Evolutionary conservation across 176 grass and related monocot species (phyloP).

Genomic region (Oryza australiensis): DNA sequence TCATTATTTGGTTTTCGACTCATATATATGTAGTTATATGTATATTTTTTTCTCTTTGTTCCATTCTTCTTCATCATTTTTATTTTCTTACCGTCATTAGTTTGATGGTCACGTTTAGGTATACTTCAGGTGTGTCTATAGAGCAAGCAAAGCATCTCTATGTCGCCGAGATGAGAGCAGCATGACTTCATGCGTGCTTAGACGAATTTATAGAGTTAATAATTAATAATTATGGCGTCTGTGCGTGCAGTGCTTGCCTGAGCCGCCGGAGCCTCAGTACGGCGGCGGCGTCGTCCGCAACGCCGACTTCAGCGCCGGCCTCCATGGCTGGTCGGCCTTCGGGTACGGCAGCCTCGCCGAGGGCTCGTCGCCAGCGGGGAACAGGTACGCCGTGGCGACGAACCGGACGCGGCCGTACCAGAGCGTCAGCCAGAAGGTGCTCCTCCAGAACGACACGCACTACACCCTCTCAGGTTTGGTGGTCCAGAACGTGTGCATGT

Average conservation of each 20-base stretch:
- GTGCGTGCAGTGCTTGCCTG: constrained; percentile 54
- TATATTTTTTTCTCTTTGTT: not conserved
- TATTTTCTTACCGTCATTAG: not conserved
- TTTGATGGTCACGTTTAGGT: not conserved
- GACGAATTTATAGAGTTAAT: not conserved
- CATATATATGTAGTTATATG: not conserved
- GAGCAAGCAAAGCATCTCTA: constrained; percentile 2
- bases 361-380: constrained; percentile 42
- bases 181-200: not conserved
- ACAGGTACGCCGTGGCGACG: constrained; percentile 38
- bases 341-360: constrained; percentile 30
- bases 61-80: not conserved
- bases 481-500: not conserved
- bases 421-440: constrained; percentile 65
- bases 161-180: constrained; percentile 16
- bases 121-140: not conserved
- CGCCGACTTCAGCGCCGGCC: constrained; percentile 50
- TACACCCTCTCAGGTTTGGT: constrained; percentile 60
- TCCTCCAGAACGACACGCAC: constrained; percentile 47
- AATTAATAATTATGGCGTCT: not conserved
- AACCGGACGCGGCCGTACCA: constrained; percentile 48
- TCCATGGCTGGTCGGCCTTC: constrained; percentile 48
- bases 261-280: constrained; percentile 57
- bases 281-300: constrained; percentile 59
- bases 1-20: not conserved